These are phyloP conservation scores for Fagus crenata DNA, from an alignment of 306 rosid species.

Conservation along the genomic window DNA sequence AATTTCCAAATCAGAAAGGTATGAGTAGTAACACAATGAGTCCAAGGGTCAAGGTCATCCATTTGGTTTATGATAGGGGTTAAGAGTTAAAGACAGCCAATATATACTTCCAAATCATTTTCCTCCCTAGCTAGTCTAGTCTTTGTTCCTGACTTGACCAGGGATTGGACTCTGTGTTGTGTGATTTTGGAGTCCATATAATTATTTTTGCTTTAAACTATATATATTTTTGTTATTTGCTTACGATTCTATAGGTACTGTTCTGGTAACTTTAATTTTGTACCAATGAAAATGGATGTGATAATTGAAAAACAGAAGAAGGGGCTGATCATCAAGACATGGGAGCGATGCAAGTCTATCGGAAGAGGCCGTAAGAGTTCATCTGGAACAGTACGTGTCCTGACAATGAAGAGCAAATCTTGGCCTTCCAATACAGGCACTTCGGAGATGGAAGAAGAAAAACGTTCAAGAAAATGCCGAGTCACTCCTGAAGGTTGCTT, in stretches of 20 bases:
- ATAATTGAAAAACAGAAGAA: constrained; percentile 36
- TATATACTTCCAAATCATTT: background rate
- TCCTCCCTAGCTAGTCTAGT: background rate
- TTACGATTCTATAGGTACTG: background rate
- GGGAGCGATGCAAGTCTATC: constrained; percentile 84
- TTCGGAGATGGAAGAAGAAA: background rate
- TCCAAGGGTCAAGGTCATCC: constrained; percentile 55
- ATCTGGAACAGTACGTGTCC: background rate
- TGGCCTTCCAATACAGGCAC: constrained; percentile 35
- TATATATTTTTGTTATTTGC: background rate
- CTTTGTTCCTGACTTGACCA: background rate
- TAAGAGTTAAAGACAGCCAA: constrained; percentile 8
- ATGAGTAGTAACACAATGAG: constrained; percentile 82
- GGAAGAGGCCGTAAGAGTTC: constrained; percentile 42
- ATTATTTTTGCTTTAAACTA: background rate
- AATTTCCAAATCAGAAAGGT: background rate
- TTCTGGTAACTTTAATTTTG: background rate
- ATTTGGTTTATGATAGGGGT: constrained; percentile 76
- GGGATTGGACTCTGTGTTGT: background rate
- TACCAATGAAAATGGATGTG: constrained; percentile 25
- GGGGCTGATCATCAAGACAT: constrained; percentile 63
- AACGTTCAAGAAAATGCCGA: constrained; percentile 9
- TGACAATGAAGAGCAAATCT: constrained; percentile 51
- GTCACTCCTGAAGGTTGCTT: constrained; percentile 71
- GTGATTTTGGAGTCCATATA: constrained; percentile 18